Evolutionary conservation across 2,329 filamentous ascomycete genomes (phyloP), one percentile per base, ranked within the genome.

Genomic region (Alternaria sp.): DNA sequence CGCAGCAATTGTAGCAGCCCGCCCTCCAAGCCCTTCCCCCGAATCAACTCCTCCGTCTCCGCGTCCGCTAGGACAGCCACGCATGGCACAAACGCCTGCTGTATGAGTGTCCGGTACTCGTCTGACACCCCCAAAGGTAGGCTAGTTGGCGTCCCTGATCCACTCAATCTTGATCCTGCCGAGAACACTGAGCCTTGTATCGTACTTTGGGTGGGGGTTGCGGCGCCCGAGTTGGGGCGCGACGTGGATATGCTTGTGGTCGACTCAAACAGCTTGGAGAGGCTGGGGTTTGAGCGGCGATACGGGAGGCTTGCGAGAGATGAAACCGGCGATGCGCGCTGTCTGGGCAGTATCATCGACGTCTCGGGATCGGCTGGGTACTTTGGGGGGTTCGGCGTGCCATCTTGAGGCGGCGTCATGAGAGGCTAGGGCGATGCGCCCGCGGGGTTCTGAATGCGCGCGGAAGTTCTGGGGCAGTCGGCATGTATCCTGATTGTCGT

Each of bases 61-160:
- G 85, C 81, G 13, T 94, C 97, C n/a, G 92, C 87, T 67, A 93
- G 90, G 28, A 99, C 86, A 6, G 91, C 91, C 44, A 99, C 87
- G 63, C 95, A 91, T 1, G 95, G 96, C 13, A 94, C 91, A 74
- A 97, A 97, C 2, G 93, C 90, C 58, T 89, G 89, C 53, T 96
- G 82, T 41, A 98, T 89, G 49, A 97, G 80, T 31, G 84, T 83
- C 55, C 85, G 79, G 50, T 84, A 81, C 70, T 88, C 86, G 62
- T 86, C 84, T 7, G 81, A 80, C 11, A 69, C 71, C 48, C 75
- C 81, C 68, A 80, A 82, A 42, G 63, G 72, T 54, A 71, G 68
- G 60, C 60, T 75, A 23, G 72, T 77, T 8, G 79, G 78, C 31
- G 79, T 79, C 5, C 75, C 70, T 9, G 72, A 68, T 14, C 79